Base-by-base conservation (phyloP, 139 green algal genomes). In the Chlamydomonas sphaeroides region DNA sequence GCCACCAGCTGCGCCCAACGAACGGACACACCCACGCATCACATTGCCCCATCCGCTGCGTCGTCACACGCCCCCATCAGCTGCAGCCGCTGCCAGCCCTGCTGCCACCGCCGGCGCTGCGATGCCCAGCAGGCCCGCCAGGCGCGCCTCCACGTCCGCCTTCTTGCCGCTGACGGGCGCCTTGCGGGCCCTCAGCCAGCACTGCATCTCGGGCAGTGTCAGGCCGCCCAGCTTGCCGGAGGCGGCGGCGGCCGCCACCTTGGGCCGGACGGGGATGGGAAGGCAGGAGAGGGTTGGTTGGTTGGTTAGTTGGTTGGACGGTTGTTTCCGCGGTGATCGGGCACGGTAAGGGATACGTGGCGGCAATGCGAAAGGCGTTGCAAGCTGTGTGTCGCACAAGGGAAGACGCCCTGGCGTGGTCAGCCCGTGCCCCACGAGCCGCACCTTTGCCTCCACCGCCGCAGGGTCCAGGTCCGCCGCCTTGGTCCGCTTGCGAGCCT, bases 141-240 rank as follows among this genome's bases (percentile, higher is more conserved):
- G 65, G 39, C 92, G 69, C 2, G 81, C 68, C 35, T 95, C 75
- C 65, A 95, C 80, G 11, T 95, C 92, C 1, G 69, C 80, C 66
- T 95, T 95, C 86, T 95, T 95, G 65, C 92, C 92, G 21, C 89
- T 88, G 35, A 95, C 76, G 2, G 89, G 77, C 79, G 89, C 84
- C 85, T 88, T 91, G 25, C 78, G 67, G 20, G 80, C 87, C 49
- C 87, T 87, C 36, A 93, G 73, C 39, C 67, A 89, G 69, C 81
- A 86, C 84, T 94, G 93, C 33, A 95, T 78, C 80, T 95, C 85
- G 20, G 87, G 87, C 18, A 95, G 70, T 5, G 75, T 94, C 32
- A 95, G 65, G 11, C 87, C 85, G 57, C 35, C 41, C 35, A 94
- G 77, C 10, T 71, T 77, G 15, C 89, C 86, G 2, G 59, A 78